phyloP scores from a whole-genome alignment of 2,329 filamentous ascomycete genomes.

The Alternaria ethzedia region DNA sequence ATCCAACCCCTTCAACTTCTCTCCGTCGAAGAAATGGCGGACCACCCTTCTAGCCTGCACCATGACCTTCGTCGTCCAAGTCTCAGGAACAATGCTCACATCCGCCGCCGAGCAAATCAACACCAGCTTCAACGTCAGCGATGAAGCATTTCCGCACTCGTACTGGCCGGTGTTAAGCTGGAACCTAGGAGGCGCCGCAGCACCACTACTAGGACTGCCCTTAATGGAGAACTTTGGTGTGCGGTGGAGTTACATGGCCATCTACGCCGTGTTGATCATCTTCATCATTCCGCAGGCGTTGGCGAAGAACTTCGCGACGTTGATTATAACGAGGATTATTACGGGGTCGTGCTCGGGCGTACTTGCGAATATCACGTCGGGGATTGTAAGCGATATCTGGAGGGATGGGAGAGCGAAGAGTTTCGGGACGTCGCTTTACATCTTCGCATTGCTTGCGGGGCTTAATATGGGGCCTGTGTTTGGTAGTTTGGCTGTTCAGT shows the following conservation, averaged over 20 bases:
- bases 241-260: slow-evolving; percentile 51
- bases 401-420: slow-evolving; percentile 48
- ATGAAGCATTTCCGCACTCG: slow-evolving; percentile 49
- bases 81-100: slow-evolving; percentile 44
- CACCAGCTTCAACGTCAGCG: slow-evolving; percentile 48
- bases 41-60: slow-evolving; percentile 52
- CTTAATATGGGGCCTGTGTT: slow-evolving; percentile 55
- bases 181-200: slow-evolving; percentile 52
- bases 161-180: slow-evolving; percentile 52
- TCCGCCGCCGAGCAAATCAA: slow-evolving; percentile 45
- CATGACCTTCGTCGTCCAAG: slow-evolving; percentile 46
- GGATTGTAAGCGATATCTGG: slow-evolving; percentile 49
- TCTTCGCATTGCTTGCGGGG: slow-evolving; percentile 52
- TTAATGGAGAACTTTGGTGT: slow-evolving; percentile 55
- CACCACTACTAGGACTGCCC: slow-evolving; percentile 51
- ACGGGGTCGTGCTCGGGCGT: slow-evolving; percentile 53
- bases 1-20: slow-evolving; percentile 52
- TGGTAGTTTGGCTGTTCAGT: slow-evolving; percentile 49
- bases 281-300: slow-evolving; percentile 53
- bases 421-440: slow-evolving; percentile 53
- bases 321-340: slow-evolving; percentile 54
- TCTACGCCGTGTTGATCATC: slow-evolving; percentile 51
- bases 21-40: slow-evolving; percentile 50
- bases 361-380: slow-evolving; percentile 49
- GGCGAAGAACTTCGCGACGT: slow-evolving; percentile 54